Evolutionary conservation across 208 protist species (phyloP), one percentile per base, ranked within the genome.

Genomic region (Leishmania mexicana): DNA sequence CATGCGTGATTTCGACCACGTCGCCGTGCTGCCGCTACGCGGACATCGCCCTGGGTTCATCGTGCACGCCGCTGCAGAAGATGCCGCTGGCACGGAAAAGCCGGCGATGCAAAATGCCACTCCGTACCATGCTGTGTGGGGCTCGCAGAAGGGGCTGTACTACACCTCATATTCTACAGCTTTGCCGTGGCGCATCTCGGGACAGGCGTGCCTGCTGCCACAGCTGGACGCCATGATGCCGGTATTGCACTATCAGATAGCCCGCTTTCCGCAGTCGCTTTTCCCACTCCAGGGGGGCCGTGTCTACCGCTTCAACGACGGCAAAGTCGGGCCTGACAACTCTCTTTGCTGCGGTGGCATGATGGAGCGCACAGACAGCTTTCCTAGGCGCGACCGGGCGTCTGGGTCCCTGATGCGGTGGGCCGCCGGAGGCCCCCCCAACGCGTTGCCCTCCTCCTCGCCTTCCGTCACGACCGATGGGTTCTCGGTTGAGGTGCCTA

Each of bases 271-370:
- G 1, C n/a, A 78, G 53, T 53, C 58, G 0, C 11, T 54, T 58
- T 81, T 79, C 31, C n/a, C 51, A 0, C 73, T 75, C 40, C 82
- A 81, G 49, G 73, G 15, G 1, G 77, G 77, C 0, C 82, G 82
- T 4, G 67, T 81, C 1, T 81, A 85, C 73, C 82, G 82, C 31
- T 85, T 85, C 70, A 85, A 85, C 77, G 81, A 85, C 60, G 77
- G 82, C 38, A 85, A 85, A 21, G 82, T 85, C 10, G 77, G 71
- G 10, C 82, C 82, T 1, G 82, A 85, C 45, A 70, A 73, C 31
- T 75, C 77, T n/a, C 77, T 85, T 35, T 85, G 82, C 77, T 53
- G 71, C 3, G 82, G 82, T 35, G 77, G 77, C 5, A 81, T 85
- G 77, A 85, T 85, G 82, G 72, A 85, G 77, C 82, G 82, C 35